phyloP scores from a whole-genome alignment of 192 early-diverging fungal genomes.

The Backusella tarrabulga region DNA sequence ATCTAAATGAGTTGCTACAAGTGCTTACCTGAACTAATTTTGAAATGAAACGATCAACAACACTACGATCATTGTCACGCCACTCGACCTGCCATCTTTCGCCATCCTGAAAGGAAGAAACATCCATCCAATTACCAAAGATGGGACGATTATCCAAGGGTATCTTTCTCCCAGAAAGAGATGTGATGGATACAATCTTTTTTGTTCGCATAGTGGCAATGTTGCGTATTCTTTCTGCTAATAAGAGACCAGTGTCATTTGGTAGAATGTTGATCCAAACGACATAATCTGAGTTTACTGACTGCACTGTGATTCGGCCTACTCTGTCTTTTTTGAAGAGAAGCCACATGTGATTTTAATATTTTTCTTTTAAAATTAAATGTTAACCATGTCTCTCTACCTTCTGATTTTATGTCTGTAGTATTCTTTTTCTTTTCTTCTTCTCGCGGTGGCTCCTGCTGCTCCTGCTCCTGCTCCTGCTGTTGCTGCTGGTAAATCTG shows the following conservation, averaged over 20 bases:
- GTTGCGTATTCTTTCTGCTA: constrained; percentile 32
- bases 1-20: neutral
- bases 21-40: constrained; percentile 19
- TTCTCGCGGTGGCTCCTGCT: neutral
- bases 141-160: constrained; percentile 31
- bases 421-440: neutral
- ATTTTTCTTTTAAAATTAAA: neutral
- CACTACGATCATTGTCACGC: constrained; percentile 28
- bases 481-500: neutral
- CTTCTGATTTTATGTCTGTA: neutral
- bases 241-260: constrained; percentile 27
- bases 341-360: neutral
- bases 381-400: neutral
- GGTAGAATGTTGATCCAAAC: constrained; percentile 37
- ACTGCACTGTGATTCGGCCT: constrained; percentile 33
- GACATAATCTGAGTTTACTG: constrained; percentile 31
- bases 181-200: constrained; percentile 32
- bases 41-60: constrained; percentile 28
- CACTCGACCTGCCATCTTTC: constrained; percentile 36
- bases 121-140: constrained; percentile 36
- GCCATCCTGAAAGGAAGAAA: constrained; percentile 29
- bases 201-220: constrained; percentile 35
- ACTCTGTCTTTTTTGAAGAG: constrained; percentile 21
- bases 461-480: neutral
- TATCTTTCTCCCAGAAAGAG: constrained; percentile 22